Conservation (phyloP, 2,329 filamentous ascomycete species). For the Beauveria australis region DNA sequence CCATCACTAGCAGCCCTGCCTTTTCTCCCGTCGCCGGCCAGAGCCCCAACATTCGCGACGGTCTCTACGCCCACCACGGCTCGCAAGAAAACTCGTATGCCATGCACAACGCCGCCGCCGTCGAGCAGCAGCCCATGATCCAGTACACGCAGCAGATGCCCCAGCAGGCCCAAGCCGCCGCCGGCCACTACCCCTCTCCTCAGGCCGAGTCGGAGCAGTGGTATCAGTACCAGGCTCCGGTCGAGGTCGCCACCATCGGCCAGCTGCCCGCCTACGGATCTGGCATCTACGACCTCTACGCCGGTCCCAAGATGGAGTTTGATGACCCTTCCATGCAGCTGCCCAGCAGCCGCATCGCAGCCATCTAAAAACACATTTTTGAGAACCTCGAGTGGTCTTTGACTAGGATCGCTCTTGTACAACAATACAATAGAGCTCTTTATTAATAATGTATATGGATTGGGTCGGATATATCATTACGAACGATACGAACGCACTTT, state of each 20-base stretch:
- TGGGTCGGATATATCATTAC: constrained; percentile 19
- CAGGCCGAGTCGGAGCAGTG: constrained; percentile 42
- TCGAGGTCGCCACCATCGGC: constrained; percentile 48
- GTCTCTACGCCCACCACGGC: constrained; percentile 50
- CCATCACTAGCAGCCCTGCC: constrained; percentile 51
- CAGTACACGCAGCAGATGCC: constrained; percentile 36
- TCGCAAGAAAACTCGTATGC: constrained; percentile 40
- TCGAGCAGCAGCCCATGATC: constrained; percentile 36
- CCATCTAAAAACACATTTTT: constrained; percentile 32
- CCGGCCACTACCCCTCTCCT: constrained; percentile 27
- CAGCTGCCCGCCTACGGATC: constrained; percentile 42
- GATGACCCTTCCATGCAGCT: constrained; percentile 51
- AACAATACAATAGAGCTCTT: constrained; percentile 10
- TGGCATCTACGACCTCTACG: constrained; percentile 45
- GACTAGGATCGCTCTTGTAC: constrained; percentile 7
- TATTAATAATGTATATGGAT: constrained; percentile 12
- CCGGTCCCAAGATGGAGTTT: constrained; percentile 45
- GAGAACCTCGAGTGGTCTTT: neutral
- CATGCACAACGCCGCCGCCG: constrained; percentile 38
- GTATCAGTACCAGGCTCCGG: constrained; percentile 50
- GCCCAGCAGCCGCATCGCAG: constrained; percentile 50
- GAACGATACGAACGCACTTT: constrained; percentile 13
- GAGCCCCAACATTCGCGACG: constrained; percentile 44
- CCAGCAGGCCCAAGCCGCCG: constrained; percentile 22
- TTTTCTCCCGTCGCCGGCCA: constrained; percentile 49